A percentile compares a stretch with the other conserved stretches of the same genome.
Conservation (phyloP, 148 eudicot genomes). For the Heliamphora exappendiculata region DNA sequence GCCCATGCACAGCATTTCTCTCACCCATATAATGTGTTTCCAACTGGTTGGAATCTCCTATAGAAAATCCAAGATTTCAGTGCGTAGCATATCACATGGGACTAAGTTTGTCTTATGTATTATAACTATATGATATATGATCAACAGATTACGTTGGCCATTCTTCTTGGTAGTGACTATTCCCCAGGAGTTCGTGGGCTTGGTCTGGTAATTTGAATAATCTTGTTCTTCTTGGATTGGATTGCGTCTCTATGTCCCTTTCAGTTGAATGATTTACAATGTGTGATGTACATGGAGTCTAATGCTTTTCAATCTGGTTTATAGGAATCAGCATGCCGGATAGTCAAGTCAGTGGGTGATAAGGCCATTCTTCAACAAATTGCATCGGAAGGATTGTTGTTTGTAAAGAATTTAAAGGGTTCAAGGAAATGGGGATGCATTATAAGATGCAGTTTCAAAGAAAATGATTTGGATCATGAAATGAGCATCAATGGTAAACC, state of each 20-base stretch:
- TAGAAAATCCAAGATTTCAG: neutral
- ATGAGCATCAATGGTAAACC: constrained; percentile 35
- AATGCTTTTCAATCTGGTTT: constrained; percentile 7
- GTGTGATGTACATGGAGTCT: neutral
- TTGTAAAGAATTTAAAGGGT: constrained; percentile 44
- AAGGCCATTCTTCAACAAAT: constrained; percentile 47
- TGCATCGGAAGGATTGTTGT: constrained; percentile 53
- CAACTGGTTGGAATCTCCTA: neutral
- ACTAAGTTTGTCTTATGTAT: neutral
- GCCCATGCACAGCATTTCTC: neutral
- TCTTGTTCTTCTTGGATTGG: neutral
- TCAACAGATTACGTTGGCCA: constrained; percentile 71
- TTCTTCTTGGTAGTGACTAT: constrained; percentile 92
- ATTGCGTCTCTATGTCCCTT: neutral
- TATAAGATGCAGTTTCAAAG: constrained; percentile 30
- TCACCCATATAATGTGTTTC: neutral
- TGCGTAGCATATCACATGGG: neutral
- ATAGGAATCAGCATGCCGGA: constrained; percentile 80
- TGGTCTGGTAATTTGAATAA: constrained; percentile 60
- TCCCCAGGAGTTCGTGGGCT: constrained; percentile 71
- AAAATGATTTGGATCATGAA: constrained; percentile 28
- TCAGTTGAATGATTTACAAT: constrained; percentile 2
- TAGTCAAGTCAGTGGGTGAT: constrained; percentile 62
- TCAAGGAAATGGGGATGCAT: constrained; percentile 39
- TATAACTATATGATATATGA: constrained; percentile 15